Percentiles rank a stretch among this genome's conserved stretches.
Evolutionary conservation across 1,139 yeast genomes (phyloP).

Genomic region (Torulaspora pretoriensis): DNA sequence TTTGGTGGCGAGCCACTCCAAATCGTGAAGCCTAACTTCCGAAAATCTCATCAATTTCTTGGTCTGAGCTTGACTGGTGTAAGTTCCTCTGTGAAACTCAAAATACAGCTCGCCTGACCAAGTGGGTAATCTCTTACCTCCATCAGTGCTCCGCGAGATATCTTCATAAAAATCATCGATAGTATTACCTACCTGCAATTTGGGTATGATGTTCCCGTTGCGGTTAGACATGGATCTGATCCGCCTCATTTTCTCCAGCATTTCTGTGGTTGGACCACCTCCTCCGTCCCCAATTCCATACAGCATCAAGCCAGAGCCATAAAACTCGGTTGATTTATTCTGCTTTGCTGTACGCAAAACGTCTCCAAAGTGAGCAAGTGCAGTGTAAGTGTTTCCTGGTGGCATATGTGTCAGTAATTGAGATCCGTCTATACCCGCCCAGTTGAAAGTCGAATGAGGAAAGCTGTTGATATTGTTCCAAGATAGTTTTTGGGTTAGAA

Average conservation of each 20-base stretch:
- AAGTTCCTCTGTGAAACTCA: constrained; percentile 95
- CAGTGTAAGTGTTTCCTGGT: constrained; percentile 93
- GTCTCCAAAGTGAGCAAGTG: constrained; percentile 88
- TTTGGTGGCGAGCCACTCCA: constrained; percentile 77
- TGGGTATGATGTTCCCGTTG: constrained; percentile 72
- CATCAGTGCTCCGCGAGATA: constrained; percentile 55
- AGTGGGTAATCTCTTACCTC: constrained; percentile 67
- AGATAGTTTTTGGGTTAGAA: constrained; percentile 86
- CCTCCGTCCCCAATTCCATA: constrained; percentile 98
- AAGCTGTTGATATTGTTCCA: constrained; percentile 93
- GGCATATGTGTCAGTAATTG: constrained; percentile 97
- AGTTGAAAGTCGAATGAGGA: constrained; percentile 86
- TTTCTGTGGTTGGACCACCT: constrained; percentile 93
- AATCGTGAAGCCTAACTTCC: constrained; percentile 78
- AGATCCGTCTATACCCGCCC: constrained; percentile 93
- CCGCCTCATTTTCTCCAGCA: constrained; percentile 87
- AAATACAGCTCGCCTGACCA: constrained; percentile 94
- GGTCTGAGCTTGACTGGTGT: constrained; percentile 85
- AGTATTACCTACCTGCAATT: constrained; percentile 64
- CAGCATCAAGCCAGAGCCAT: constrained; percentile 73
- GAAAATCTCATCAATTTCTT: constrained; percentile 74
- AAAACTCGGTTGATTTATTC: constrained; percentile 78
- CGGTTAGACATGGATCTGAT: constrained; percentile 83
- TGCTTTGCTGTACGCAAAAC: constrained; percentile 73
- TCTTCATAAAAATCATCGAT: constrained; percentile 76